Evolutionary conservation across 345 rosid genomes (phyloP), one percentile per base, ranked within the genome.

Genomic region (Psidium friedrichsthalianum): DNA sequence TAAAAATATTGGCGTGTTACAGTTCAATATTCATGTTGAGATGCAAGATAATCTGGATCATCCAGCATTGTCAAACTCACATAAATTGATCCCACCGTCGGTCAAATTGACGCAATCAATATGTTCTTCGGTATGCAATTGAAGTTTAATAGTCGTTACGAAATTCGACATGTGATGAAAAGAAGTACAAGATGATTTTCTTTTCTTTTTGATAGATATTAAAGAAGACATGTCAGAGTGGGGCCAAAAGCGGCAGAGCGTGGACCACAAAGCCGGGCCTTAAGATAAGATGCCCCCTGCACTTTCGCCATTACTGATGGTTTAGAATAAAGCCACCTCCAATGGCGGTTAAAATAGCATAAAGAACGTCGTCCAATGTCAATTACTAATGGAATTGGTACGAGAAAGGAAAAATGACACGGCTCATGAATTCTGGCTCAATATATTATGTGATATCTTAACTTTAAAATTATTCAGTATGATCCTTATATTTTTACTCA

Each of bases 1-100:
- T 3, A 59, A 59, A 6, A 0, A 6, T 27, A 14, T 32, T 0
- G 0, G 44, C 1, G 1, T 0, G 1, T 16, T 15, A 32, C 44
- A 32, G 2, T 64, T 32, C 12, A 1, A 16, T 29, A 29, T 15
- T 64, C 22, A 0, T 29, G 42, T 29, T 15, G 76, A 64, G 12
- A 64, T 1, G 0, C 5, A 6, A 29, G 24, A 55, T 20, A 15
- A 22, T 64, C 0, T 1, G 6, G 9, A 64, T 64, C 76, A 16
- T 1, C 36, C 11, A 11, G 0, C 0, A 16, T 15, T 6, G 29
- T 64, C 12, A 1, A 64, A 55, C 24, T 3, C 56, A 6, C 76
- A 32, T 6, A 16, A 18, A 16, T 69, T 2, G 44, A 18, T 18
- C 6, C 6, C 13, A 9, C 36, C 13, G 4, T 18, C 21, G 5